phyloP scores from a whole-genome alignment of 805 yeast species.

The Barnettozyma siamensis region DNA sequence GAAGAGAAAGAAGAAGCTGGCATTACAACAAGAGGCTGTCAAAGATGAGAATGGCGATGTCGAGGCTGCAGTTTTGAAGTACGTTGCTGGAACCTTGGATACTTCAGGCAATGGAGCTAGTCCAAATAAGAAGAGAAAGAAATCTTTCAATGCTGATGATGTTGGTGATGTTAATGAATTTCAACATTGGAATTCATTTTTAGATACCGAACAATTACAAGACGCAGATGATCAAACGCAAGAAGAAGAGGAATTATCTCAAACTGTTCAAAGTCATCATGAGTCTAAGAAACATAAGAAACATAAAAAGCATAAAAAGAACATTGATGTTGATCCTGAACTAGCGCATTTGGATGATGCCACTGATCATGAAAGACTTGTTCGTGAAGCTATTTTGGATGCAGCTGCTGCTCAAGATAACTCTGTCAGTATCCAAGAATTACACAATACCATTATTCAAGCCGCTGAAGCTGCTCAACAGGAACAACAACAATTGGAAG shows the following conservation, averaged over 20 bases:
- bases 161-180: constrained; percentile 22
- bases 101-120: constrained; percentile 17
- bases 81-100: constrained; percentile 60
- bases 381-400: constrained; percentile 64
- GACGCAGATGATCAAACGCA: constrained; percentile 13
- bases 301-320: constrained; percentile 6
- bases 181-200: constrained; percentile 26
- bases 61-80: constrained; percentile 73
- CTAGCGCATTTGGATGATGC: constrained; percentile 43
- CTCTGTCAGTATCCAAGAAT: constrained; percentile 27
- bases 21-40: constrained; percentile 2
- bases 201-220: constrained; percentile 22
- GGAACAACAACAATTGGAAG: constrained; percentile 8
- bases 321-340: constrained; percentile 50
- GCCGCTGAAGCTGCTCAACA: constrained; percentile 22
- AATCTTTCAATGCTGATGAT: constrained; percentile 17
- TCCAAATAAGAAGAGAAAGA: constrained; percentile 16
- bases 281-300: constrained; percentile 2
- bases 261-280: neutral
- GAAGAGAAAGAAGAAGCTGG: constrained; percentile 4
- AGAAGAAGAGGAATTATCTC: neutral
- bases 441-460: constrained; percentile 24
- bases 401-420: constrained; percentile 58
- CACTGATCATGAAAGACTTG: constrained; percentile 56
- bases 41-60: constrained; percentile 32